phyloP scores from a whole-genome alignment of 441 rosid species.

The Pelargonium hybrid region DNA sequence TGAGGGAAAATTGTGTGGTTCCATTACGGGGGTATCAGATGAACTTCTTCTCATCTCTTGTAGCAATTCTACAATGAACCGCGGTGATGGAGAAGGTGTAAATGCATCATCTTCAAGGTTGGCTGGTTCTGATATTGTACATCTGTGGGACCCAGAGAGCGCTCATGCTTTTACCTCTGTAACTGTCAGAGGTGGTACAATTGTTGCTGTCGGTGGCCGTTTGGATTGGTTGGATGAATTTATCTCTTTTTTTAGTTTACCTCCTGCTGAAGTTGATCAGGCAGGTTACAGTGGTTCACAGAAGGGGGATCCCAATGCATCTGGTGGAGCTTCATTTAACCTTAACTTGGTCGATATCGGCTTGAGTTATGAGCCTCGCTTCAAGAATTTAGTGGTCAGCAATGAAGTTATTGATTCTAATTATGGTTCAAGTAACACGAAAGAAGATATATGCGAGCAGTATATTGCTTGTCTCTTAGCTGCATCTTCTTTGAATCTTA shows the following conservation, averaged over 20 bases:
- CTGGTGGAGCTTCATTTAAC: conserved; percentile 46
- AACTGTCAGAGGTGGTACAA: conserved; percentile 63
- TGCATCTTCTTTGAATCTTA: conserved; percentile 69
- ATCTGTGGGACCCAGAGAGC: conserved; percentile 54
- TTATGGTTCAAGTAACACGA: conserved; percentile 22
- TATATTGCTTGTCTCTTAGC: conserved; percentile 72
- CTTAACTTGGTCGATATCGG: conserved; percentile 81
- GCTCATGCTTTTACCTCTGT: conserved; percentile 44
- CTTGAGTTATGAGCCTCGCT: conserved; percentile 77
- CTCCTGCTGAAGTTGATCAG: conserved; percentile 32
- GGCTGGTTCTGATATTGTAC: conserved; percentile 79
- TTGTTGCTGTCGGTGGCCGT: conserved; percentile 87
- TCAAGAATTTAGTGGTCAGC: conserved; percentile 27
- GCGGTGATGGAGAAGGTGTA: conserved; percentile 95
- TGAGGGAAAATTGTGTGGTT: conserved; percentile 76
- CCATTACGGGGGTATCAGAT: conserved; percentile 48
- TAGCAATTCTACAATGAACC: conserved; percentile 70
- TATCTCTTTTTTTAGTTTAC: conserved; percentile 57
- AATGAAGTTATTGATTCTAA: conserved; percentile 29
- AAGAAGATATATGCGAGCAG: conserved; percentile 22
- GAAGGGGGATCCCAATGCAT: conserved; percentile 29
- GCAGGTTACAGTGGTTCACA: conserved; percentile 26
- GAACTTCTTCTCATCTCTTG: conserved; percentile 71
- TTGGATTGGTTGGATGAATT: conserved; percentile 81
- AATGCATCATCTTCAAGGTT: conserved; percentile 71